Conservation (phyloP, 2,329 filamentous ascomycete species). For the Sclerotinia nivalis region DNA sequence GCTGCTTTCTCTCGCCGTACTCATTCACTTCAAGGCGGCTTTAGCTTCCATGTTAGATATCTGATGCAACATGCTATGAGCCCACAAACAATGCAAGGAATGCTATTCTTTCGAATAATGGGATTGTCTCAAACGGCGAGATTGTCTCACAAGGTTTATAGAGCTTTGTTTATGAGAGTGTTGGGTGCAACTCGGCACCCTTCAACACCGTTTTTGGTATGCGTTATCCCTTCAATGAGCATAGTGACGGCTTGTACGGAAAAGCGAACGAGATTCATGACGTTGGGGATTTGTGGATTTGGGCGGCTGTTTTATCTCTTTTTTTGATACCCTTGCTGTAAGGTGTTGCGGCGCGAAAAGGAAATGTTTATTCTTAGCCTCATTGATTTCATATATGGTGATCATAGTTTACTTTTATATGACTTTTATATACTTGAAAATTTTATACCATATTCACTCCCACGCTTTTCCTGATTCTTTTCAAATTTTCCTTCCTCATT, state of each 20-base stretch:
- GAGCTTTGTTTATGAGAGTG: neutral
- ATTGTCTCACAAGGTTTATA: neutral
- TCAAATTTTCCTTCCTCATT: neutral
- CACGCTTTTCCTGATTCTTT: neutral
- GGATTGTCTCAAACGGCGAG: neutral
- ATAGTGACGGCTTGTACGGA: conserved; percentile 5
- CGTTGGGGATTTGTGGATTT: neutral
- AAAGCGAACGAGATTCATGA: conserved; percentile 1
- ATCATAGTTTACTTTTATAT: neutral
- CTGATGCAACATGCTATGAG: neutral
- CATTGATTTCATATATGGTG: neutral
- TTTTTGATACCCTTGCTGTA: conserved; percentile 24
- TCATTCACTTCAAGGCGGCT: neutral
- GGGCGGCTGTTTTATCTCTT: conserved; percentile 10
- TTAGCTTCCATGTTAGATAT: neutral
- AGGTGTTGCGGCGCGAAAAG: conserved; percentile 17
- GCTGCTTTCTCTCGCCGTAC: neutral
- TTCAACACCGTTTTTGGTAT: neutral
- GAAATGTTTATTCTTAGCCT: conserved; percentile 2
- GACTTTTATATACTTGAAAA: conserved; percentile 7
- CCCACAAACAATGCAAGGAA: neutral
- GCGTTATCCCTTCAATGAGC: neutral
- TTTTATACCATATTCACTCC: neutral
- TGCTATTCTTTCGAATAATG: neutral
- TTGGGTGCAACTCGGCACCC: neutral